phyloP scores from a whole-genome alignment of 805 yeast species.

The Spathaspora girioi region DNA sequence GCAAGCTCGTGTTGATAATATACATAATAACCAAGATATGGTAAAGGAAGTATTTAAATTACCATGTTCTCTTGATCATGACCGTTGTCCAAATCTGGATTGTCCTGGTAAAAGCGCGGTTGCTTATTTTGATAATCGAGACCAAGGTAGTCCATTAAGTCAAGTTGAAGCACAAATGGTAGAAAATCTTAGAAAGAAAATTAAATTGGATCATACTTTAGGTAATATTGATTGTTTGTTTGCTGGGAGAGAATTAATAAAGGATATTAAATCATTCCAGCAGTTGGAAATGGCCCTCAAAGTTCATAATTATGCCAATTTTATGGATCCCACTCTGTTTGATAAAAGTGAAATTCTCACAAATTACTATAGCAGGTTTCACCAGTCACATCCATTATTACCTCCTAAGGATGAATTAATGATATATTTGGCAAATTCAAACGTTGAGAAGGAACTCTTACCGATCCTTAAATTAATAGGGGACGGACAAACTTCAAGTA shows the following conservation, averaged over 20 bases:
- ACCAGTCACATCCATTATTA: constrained; percentile 45
- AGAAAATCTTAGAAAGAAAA: constrained; percentile 7
- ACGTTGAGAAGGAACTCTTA: constrained; percentile 38
- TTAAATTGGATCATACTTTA: constrained; percentile 9
- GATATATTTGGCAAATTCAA: constrained; percentile 27
- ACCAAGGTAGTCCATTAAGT: background rate
- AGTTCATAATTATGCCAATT: constrained; percentile 5
- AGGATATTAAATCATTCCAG: constrained; percentile 7
- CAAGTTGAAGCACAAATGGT: constrained; percentile 4
- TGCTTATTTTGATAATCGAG: constrained; percentile 4
- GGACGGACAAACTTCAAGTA: constrained; percentile 39
- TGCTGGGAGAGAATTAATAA: constrained; percentile 5
- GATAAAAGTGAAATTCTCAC: constrained; percentile 9
- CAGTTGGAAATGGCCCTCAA: constrained; percentile 3
- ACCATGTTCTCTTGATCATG: constrained; percentile 10
- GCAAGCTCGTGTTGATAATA: background rate
- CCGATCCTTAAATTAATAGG: constrained; percentile 47
- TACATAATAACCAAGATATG: constrained; percentile 1
- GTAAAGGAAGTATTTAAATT: constrained; percentile 4
- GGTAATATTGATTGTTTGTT: constrained; percentile 10
- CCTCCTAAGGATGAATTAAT: constrained; percentile 36
- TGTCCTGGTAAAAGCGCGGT: constrained; percentile 11
- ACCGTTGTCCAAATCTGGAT: constrained; percentile 7
- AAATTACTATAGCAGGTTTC: constrained; percentile 11
- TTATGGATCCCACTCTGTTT: constrained; percentile 8